Percentiles rank a stretch among this genome's conserved stretches.
Evolutionary conservation across 805 yeast genomes (phyloP).

Genomic region (Saccharomycopsis capsularis): DNA sequence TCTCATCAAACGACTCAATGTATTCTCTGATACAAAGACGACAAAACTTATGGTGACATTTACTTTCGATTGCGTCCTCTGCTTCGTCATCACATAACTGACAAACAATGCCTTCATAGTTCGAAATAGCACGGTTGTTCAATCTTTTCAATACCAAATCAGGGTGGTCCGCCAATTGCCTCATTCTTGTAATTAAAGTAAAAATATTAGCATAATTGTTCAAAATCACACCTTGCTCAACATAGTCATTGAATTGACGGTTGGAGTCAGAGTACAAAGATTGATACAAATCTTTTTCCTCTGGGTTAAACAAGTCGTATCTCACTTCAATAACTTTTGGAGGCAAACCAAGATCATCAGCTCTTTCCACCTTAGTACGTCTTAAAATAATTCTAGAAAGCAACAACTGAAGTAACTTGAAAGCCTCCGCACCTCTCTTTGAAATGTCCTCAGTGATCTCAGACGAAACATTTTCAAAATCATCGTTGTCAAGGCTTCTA

Average conservation of each 20-base stretch:
- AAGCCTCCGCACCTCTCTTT: constrained; percentile 55
- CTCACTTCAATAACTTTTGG: constrained; percentile 91
- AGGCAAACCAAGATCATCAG: constrained; percentile 95
- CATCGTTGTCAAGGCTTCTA: constrained; percentile 3
- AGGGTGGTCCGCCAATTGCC: constrained; percentile 98
- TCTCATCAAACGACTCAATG: constrained; percentile 59
- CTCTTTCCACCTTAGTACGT: constrained; percentile 91
- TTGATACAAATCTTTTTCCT: constrained; percentile 87
- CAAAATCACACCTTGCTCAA: constrained; percentile 91
- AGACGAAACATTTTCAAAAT: not conserved
- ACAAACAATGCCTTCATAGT: constrained; percentile 58
- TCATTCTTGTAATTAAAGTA: constrained; percentile 92
- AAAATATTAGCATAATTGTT: constrained; percentile 97
- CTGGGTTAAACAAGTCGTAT: constrained; percentile 83
- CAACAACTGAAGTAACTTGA: constrained; percentile 66
- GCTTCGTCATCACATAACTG: constrained; percentile 97
- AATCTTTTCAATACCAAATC: constrained; percentile 80
- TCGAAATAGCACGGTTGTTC: constrained; percentile 31
- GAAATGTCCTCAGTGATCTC: constrained; percentile 1
- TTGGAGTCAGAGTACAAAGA: constrained; percentile 81
- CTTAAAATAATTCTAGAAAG: constrained; percentile 81
- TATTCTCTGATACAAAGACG: constrained; percentile 89
- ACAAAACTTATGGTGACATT: constrained; percentile 91
- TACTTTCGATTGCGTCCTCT: constrained; percentile 92
- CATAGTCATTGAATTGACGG: constrained; percentile 85